These are phyloP conservation scores for Ligustrum vulgare DNA, from an alignment of 257 asterid species.

Conservation along the genomic window DNA sequence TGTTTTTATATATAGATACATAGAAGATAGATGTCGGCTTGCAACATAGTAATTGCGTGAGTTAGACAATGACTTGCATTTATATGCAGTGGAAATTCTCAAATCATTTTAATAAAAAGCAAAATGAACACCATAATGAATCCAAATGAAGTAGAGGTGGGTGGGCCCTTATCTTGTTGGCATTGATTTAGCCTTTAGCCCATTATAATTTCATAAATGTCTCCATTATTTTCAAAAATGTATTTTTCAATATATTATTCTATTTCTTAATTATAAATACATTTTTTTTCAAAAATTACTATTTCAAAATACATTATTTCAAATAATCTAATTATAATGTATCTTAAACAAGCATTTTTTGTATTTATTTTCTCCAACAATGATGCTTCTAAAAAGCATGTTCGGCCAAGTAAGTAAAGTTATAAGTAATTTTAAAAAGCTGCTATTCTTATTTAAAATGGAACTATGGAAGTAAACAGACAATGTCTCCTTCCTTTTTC, in stretches of 20 bases:
- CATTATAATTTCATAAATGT: too few relatives aligned
- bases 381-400: not conserved
- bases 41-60: conserved; percentile 34
- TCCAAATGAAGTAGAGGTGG: conserved; percentile 35
- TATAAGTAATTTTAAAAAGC: not conserved
- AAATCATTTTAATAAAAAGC: conserved; percentile 17
- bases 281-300: too few relatives aligned
- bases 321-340: too few relatives aligned
- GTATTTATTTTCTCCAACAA: conserved; percentile 14
- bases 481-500: not conserved
- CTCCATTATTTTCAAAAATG: too few relatives aligned
- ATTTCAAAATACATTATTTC: too few relatives aligned
- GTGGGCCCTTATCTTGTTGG: conserved; percentile 41
- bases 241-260: not conserved
- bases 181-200: conserved; percentile 11
- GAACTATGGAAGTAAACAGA: conserved; percentile 21
- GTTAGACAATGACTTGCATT: conserved; percentile 25
- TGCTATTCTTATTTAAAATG: conserved; percentile 22
- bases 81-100: not conserved
- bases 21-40: not conserved
- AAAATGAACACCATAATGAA: conserved; percentile 31
- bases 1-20: too few relatives aligned
- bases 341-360: too few relatives aligned
- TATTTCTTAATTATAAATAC: too few relatives aligned
- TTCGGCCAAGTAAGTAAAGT: not conserved